phyloP scores from a whole-genome alignment of 345 rosid species.

The Mercurialis annua region DNA sequence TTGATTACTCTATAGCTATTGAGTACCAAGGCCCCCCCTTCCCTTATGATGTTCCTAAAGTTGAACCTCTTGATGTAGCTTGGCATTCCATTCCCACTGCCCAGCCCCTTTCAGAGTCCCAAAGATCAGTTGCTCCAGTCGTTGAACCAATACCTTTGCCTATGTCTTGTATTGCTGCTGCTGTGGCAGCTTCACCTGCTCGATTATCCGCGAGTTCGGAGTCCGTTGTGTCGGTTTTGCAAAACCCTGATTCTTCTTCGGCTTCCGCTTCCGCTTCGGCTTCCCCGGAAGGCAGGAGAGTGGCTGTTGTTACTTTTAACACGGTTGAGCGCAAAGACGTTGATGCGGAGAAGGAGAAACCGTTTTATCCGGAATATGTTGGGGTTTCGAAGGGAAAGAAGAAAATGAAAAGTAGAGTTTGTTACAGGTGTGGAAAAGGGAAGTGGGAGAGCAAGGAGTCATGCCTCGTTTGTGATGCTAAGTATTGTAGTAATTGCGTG shows the following conservation, averaged over 20 bases:
- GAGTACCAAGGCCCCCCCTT: constrained; percentile 78
- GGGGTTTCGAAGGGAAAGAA: constrained; percentile 58
- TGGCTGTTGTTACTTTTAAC: constrained; percentile 75
- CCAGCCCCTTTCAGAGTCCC: constrained; percentile 47
- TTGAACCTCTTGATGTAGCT: constrained; percentile 69
- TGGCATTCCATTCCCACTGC: constrained; percentile 48
- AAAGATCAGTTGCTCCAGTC: constrained; percentile 35
- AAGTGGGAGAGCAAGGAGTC: constrained; percentile 97
- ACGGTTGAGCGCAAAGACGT: constrained; percentile 49
- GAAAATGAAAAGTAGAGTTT: constrained; percentile 56
- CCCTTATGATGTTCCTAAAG: constrained; percentile 59
- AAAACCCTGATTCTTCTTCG: constrained; percentile 75
- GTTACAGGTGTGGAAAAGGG: constrained; percentile 77
- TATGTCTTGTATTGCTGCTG: constrained; percentile 59
- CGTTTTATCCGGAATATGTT: constrained; percentile 49
- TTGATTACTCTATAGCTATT: constrained; percentile 85
- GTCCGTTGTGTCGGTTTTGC: constrained; percentile 93
- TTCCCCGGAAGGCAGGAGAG: constrained; percentile 61
- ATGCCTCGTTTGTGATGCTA: constrained; percentile 88
- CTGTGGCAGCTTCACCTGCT: constrained; percentile 51
- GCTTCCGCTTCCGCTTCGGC: constrained; percentile 78
- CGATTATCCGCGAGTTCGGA: constrained; percentile 84
- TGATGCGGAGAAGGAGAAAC: constrained; percentile 49
- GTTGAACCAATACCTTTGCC: constrained; percentile 79
- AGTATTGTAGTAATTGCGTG: constrained; percentile 88